These are phyloP conservation scores for Microbotryum violaceum DNA, from an alignment of 1,284 basidiomycete species.

Conservation along the genomic window DNA sequence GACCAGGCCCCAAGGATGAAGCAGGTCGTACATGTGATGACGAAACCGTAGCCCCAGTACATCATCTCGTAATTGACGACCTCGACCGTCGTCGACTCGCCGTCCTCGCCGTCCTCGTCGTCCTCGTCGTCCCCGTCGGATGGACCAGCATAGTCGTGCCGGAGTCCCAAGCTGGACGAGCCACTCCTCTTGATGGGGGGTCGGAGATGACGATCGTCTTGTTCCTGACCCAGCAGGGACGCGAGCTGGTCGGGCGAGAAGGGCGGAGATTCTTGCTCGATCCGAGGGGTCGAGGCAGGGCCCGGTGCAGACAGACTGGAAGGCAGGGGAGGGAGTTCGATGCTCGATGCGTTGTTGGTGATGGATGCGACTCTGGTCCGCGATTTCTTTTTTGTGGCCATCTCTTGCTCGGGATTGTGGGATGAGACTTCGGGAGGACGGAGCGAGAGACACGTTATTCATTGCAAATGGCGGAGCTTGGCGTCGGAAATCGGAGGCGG, in stretches of 20 bases:
- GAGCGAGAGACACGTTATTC: too few relatives aligned
- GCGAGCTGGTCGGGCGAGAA: not conserved
- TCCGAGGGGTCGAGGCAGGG: conserved; percentile 4
- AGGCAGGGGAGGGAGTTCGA: not conserved
- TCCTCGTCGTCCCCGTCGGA: not conserved
- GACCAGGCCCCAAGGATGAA: conserved; percentile 22
- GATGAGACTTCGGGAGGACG: too few relatives aligned
- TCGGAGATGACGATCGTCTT: not conserved
- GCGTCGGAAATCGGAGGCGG: too few relatives aligned
- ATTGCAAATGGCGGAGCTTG: too few relatives aligned
- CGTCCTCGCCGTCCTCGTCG: not conserved
- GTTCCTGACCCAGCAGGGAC: not conserved
- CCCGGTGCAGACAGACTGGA: not conserved
- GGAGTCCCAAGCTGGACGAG: not conserved
- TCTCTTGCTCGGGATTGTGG: too few relatives aligned
- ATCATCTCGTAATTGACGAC: conserved; percentile 1
- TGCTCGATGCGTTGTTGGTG: not conserved
- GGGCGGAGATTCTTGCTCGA: not conserved
- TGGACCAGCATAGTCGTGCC: not conserved
- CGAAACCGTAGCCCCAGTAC: conserved; percentile 14
- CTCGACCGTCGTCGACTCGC: not conserved
- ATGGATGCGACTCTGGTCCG: too few relatives aligned
- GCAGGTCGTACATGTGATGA: not conserved
- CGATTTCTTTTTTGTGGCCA: too few relatives aligned
- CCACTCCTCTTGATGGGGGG: not conserved